Base-by-base conservation (phyloP, 257 asterid species). In the Solanum phureja region DNA sequence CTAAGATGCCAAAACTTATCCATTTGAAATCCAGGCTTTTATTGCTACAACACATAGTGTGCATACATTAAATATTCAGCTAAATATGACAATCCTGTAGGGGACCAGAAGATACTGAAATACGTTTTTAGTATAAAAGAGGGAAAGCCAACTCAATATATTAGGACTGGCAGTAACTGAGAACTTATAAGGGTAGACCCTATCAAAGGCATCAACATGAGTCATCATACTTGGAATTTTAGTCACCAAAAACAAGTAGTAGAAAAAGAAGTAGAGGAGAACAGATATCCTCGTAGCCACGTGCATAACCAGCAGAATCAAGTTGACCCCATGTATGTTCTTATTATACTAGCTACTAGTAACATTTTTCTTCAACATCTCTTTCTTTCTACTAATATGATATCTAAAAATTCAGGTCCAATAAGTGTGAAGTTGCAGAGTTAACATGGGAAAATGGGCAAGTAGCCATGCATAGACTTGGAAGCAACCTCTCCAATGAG, bases 401-500 rank as follows among this genome's bases (percentile, higher is more conserved):
- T 23, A n/a, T 76, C 23, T 76, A 23, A 76, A 76, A 66, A 27
- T 52, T 89, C 92, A 94, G 95, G 95, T 87, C 93, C 16, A 88
- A 52, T 24, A 44, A 89, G 31, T 75, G 79, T 16, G 95, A 89
- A 87, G 92, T 91, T 38, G 88, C 88, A 29, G 98, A 94, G 91
- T 90, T 95, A 19, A 90, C 91, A 62, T 95, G 96, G 96, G 93
- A 92, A 90, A 94, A 94, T 42, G 98, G 98, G 21, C 92, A 93
- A 33, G 79, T 92, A 44, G 75, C 88, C 16, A 66, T 90, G 93
- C 94, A 92, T n/a, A 93, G 90, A 4, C 83, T 91, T 3, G 52
- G 89, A 8, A 68, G 35, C 69, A 82, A 18, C 18, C 24, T 24
- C 69, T 73, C 86, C 8, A 23, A 83, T 12, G 84, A 83, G 34